Percentiles rank a stretch among this genome's conserved stretches.
These are phyloP conservation scores for Rosa hybrid DNA, from an alignment of 331 rosid species.

Conservation along the genomic window DNA sequence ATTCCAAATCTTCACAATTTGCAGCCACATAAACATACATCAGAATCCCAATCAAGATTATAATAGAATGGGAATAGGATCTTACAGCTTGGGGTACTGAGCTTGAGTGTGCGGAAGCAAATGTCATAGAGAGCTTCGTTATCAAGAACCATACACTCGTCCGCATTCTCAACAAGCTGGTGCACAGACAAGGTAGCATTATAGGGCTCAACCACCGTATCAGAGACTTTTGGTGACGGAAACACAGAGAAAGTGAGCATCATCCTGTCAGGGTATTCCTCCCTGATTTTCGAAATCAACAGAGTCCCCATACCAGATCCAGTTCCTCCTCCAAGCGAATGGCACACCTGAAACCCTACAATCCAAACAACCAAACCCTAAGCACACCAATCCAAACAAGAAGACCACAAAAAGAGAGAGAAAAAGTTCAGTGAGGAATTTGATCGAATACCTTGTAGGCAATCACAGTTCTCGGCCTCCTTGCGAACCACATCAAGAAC, in stretches of 20 bases:
- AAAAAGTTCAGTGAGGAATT: neutral
- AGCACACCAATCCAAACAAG: neutral
- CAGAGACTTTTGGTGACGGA: constrained; percentile 59
- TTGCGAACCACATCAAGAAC: constrained; percentile 69
- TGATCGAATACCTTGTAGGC: constrained; percentile 53
- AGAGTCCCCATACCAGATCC: constrained; percentile 78
- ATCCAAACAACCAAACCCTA: neutral
- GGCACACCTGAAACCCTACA: constrained; percentile 70
- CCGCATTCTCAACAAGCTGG: constrained; percentile 68
- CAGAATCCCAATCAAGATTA: neutral
- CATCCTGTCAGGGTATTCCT: constrained; percentile 72
- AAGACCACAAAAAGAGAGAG: neutral
- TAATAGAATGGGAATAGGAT: neutral
- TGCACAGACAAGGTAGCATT: constrained; percentile 74
- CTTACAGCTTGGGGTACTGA: constrained; percentile 75
- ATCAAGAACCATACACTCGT: constrained; percentile 76
- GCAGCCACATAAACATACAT: neutral
- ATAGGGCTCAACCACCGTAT: constrained; percentile 71
- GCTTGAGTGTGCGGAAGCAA: constrained; percentile 73
- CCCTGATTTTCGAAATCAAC: constrained; percentile 67
- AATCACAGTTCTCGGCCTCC: constrained; percentile 69
- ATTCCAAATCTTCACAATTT: neutral
- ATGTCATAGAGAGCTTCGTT: constrained; percentile 66
- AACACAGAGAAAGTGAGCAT: constrained; percentile 76
- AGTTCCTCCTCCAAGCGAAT: constrained; percentile 73